phyloP scores from a whole-genome alignment of 768 basidiomycete genomes.

The Mycena olivaceomarginata region DNA sequence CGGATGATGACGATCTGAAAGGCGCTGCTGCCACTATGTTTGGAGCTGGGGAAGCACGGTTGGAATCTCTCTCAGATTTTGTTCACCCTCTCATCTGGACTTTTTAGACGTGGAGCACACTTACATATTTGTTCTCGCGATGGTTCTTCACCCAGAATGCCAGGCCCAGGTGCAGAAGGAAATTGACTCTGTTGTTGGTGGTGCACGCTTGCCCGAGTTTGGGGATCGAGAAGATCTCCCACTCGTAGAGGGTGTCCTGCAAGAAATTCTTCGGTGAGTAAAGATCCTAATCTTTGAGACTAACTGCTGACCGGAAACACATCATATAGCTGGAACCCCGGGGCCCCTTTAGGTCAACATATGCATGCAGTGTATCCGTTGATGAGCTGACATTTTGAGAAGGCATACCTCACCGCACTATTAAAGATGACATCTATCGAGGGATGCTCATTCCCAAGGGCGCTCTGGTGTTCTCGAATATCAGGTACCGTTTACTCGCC shows the following conservation, averaged over 20 bases:
- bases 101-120: conserved; percentile 23
- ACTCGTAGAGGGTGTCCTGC: conserved; percentile 36
- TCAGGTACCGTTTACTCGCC: conserved; percentile 34
- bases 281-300: background rate
- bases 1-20: conserved; percentile 13
- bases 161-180: conserved; percentile 55
- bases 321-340: conserved; percentile 14
- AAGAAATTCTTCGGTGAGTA: conserved; percentile 30
- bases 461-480: conserved; percentile 47
- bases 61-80: conserved; percentile 20
- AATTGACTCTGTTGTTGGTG: conserved; percentile 54
- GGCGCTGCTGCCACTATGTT: conserved; percentile 27
- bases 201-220: conserved; percentile 49
- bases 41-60: conserved; percentile 58
- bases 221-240: conserved; percentile 50
- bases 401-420: conserved; percentile 55
- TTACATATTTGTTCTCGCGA: conserved; percentile 52
- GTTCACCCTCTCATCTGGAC: background rate
- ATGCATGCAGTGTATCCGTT: background rate
- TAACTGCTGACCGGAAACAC: background rate
- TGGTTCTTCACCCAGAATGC: conserved; percentile 54
- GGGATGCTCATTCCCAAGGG: no score
- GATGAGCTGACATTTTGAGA: conserved; percentile 8
- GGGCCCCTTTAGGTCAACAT: conserved; percentile 2
- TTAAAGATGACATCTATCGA: no score